Base-by-base conservation (phyloP, 2,329 filamentous ascomycete genomes). In the Trichoderma atroviride region DNA sequence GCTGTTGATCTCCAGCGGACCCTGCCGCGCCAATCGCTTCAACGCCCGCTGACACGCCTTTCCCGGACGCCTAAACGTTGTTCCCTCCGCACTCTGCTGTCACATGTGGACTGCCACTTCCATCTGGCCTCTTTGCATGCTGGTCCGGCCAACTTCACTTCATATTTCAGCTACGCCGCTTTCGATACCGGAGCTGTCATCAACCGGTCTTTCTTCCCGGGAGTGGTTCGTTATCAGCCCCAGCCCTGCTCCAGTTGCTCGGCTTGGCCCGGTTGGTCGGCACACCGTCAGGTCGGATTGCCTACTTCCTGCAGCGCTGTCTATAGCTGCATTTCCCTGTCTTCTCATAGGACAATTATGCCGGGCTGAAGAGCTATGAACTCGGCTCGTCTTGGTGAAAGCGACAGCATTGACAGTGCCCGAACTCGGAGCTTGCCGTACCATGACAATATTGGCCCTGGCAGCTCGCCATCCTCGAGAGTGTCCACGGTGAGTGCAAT, bases 21-120 rank as follows among this genome's bases (percentile, higher is more conserved):
- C 56, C 24, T 53, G 19, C 50, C 57, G 65, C 65, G 40, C 65
- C 65, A 68, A 68, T 68, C 65, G 65, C 16, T 13, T 29, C 31
- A 35, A 33, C 65, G 57, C 43, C 57, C 56, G 57, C 57, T 31
- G 35, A n/a, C 65, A 68, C 58, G 65, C 65, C 57, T 52, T 56
- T 55, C 31, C 56, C 29, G 43, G 16, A 55, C 47, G 57, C 65
- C 65, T 43, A 61, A 68, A 67, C 22, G 29, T 40, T 67, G 14
- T 59, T 67, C 64, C 64, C 10, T 47, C 64, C 55, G 64, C 24
- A 35, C 29, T 27, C 9, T 5, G 13, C 24, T 24, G 43, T 19
- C 7, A 4, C 60, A 24, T 37, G 55, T 16, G 9, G 63, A 35
- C 40, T 57, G 27, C 24, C 62, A 47, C 35, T 6, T 10, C 16